Evolutionary conservation across 176 grass and related monocot genomes (phyloP).

Genomic region (Rhynchospora pubera): DNA sequence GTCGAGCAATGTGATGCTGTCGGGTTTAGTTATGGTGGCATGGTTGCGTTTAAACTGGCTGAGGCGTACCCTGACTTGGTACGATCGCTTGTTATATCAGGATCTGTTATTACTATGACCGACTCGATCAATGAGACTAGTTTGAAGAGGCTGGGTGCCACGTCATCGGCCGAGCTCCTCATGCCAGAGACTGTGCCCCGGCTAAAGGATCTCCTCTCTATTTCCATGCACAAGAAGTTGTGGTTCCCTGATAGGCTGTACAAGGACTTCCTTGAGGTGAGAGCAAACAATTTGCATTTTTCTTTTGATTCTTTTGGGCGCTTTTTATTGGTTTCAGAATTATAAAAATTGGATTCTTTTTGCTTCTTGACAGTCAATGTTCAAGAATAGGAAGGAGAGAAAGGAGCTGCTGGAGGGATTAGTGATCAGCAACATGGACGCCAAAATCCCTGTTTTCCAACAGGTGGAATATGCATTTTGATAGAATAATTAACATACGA

Average conservation of each 20-base stretch:
- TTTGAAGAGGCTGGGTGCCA: constrained; percentile 41
- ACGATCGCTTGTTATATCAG: constrained; percentile 64
- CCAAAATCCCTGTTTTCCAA: constrained; percentile 52
- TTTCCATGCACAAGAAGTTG: constrained; percentile 73
- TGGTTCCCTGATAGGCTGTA: constrained; percentile 77
- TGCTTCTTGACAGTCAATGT: constrained; percentile 58
- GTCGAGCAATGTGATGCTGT: constrained; percentile 67
- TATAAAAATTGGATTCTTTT: not conserved
- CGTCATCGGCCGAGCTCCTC: constrained; percentile 65
- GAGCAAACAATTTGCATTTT: not conserved
- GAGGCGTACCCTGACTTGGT: constrained; percentile 63
- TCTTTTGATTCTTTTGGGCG: not conserved
- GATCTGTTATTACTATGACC: constrained; percentile 79
- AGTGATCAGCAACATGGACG: constrained; percentile 63
- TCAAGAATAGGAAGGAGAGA: constrained; percentile 59
- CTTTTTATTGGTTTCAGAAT: not conserved
- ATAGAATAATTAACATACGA: not conserved
- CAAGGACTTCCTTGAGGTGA: constrained; percentile 85
- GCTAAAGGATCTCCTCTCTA: constrained; percentile 62
- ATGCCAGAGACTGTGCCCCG: constrained; percentile 68
- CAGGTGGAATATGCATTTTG: constrained; percentile 45
- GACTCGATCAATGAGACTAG: constrained; percentile 55
- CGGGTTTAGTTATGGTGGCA: constrained; percentile 96
- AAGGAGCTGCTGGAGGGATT: constrained; percentile 68
- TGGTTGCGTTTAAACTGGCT: constrained; percentile 93